Evolutionary conservation across 495 filamentous ascomycete species (phyloP), one percentile per base, ranked within the genome.

Genomic region (Clohesyomyces aquaticus): DNA sequence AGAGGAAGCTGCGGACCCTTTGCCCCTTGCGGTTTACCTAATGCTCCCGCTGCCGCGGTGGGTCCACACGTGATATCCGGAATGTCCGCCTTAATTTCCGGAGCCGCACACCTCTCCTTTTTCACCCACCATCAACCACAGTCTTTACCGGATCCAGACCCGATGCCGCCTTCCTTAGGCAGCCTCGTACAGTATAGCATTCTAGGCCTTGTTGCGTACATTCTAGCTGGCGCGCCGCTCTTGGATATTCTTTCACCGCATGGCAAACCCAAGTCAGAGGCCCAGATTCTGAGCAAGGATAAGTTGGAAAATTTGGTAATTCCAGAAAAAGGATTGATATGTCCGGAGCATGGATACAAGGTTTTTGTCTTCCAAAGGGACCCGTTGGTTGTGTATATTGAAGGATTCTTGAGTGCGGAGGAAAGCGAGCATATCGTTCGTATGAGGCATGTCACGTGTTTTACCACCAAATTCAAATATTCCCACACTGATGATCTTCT

Each of bases 341-440:
- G 70, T 50, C 11, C 21, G 25, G 19, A 62, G 21, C 64, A 70
- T 52, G 42, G 9, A 10, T 67, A 66, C 38, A 45, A 22, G 16
- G 23, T 61, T 6, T 51, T 68, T 66, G 70, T 85, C 1, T 73
- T 87, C 11, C 79, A 76, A 9, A 72, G 74, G 16, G 74, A 81
- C 12, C 83, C 83, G 3, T 65, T 86, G 55, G 72, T 86, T 26
- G 75, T 85, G 6, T 86, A 86, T 68, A 78, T 86, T 51, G 77
- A 82, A 71, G 73, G 76, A 59, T 86, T 86, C 71, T 65, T 86
- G 23, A 78, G 75, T 14, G 68, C 64, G 3, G 55, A 67, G 0
- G 84, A 87, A 70, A 76, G 78, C 2, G 74, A 77, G 19, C 80
- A 83, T 63, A 62, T 87, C 8, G 68, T 85, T 1, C 61, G 77